A percentile compares a stretch with the other conserved stretches of the same genome.
These are phyloP conservation scores for Dillenia turbinata DNA, from an alignment of 164 flowering plant genomes.

Conservation along the genomic window DNA sequence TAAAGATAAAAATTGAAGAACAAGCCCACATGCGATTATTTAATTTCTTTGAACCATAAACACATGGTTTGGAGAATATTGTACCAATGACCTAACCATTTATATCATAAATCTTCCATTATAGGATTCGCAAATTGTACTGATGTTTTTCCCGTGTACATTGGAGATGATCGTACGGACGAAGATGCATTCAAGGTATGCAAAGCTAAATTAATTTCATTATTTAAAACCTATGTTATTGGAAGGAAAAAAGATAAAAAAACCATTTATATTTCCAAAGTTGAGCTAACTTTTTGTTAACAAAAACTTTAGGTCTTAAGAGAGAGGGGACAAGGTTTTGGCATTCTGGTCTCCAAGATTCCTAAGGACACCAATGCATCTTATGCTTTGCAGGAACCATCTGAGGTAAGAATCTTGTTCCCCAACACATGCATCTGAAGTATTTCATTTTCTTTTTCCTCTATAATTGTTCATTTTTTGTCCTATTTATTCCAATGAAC, in stretches of 20 bases:
- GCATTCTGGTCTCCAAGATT: constrained; percentile 62
- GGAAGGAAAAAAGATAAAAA: no score
- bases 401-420: constrained; percentile 32
- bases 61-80: no score
- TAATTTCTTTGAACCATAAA: no score
- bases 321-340: constrained; percentile 70
- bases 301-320: constrained; percentile 33
- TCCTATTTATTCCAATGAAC: neutral
- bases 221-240: neutral
- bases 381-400: constrained; percentile 63
- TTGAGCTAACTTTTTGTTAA: neutral
- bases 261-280: neutral
- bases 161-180: constrained; percentile 73
- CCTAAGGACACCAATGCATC: constrained; percentile 66
- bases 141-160: constrained; percentile 65
- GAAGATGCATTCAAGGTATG: constrained; percentile 85
- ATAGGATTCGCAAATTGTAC: constrained; percentile 49
- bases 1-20: no score
- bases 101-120: no score
- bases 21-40: no score
- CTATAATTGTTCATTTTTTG: neutral
- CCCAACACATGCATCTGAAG: neutral
- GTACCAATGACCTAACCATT: no score
- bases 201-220: constrained; percentile 3
- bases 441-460: neutral